A percentile compares a stretch with the other conserved stretches of the same genome.
Conservation (phyloP, 2,329 filamentous ascomycete species). For the Colletotrichum agaves region DNA sequence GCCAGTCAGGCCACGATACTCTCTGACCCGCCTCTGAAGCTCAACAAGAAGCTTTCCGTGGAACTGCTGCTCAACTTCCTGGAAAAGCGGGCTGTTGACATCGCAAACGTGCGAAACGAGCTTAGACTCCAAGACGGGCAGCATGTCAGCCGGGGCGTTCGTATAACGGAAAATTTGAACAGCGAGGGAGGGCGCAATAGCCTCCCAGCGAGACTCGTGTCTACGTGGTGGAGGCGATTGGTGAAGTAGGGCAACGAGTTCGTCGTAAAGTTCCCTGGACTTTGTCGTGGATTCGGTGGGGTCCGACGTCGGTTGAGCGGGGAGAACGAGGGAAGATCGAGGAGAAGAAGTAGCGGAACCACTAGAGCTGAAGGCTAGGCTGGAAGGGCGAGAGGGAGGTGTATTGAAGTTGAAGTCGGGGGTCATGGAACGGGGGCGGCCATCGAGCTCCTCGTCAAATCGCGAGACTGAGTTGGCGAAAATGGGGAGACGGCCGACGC, state of each 20-base stretch:
- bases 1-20: conserved; percentile 63
- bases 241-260: conserved; percentile 65
- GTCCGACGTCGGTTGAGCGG: conserved; percentile 51
- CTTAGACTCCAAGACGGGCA: conserved; percentile 61
- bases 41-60: conserved; percentile 60
- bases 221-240: conserved; percentile 56
- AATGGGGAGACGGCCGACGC: conserved; percentile 51
- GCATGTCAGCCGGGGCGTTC: conserved; percentile 59
- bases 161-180: conserved; percentile 69
- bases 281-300: conserved; percentile 54
- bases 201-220: conserved; percentile 61
- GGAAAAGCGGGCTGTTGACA: conserved; percentile 56
- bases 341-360: conserved; percentile 63
- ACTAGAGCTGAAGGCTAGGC: conserved; percentile 60
- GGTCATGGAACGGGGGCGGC: conserved; percentile 43
- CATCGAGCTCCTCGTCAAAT: conserved; percentile 45
- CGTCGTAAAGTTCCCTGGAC: conserved; percentile 61
- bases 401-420: conserved; percentile 62
- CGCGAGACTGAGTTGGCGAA: conserved; percentile 40
- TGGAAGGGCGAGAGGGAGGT: conserved; percentile 60
- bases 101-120: conserved; percentile 58
- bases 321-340: conserved; percentile 56
- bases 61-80: conserved; percentile 61
- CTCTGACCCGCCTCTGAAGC: conserved; percentile 60
- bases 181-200: conserved; percentile 63